These are phyloP conservation scores for Rutstroemia sp. DNA, from an alignment of 2,329 filamentous ascomycete species.

Conservation along the genomic window DNA sequence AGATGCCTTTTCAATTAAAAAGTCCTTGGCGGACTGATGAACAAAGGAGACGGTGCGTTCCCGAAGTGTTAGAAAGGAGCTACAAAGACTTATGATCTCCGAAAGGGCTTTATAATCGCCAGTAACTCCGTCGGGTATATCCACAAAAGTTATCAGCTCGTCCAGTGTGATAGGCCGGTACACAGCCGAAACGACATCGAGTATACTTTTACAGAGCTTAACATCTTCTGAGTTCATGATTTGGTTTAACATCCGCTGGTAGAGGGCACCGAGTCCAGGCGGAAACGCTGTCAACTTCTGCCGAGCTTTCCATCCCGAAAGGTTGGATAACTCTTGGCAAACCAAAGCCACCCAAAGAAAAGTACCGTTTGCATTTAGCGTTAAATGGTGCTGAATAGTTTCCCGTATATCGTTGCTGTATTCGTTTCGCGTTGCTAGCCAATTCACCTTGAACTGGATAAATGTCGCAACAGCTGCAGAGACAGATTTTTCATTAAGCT, in stretches of 20 bases:
- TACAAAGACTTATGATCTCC: neutral
- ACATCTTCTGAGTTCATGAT: no score
- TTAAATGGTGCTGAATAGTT: neutral
- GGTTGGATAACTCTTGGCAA: neutral
- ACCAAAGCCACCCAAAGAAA: slow-evolving; percentile 2
- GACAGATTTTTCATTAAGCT: neutral
- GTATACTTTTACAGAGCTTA: no score
- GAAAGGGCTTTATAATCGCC: neutral
- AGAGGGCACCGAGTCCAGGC: neutral
- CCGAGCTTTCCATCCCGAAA: neutral
- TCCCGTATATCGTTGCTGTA: neutral
- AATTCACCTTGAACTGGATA: neutral
- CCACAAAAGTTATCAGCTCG: neutral
- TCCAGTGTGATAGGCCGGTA: neutral
- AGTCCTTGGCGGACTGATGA: neutral
- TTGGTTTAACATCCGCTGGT: neutral
- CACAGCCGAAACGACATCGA: no score
- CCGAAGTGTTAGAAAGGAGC: neutral
- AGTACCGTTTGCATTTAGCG: neutral
- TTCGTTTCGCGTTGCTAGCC: neutral
- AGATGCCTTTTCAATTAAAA: neutral
- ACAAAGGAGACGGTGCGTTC: neutral
- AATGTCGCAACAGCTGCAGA: neutral
- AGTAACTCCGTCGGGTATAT: neutral
- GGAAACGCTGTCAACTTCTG: neutral